Evolutionary conservation across 306 rosid species (phyloP).

Genomic region (Fragaria ananassa): DNA sequence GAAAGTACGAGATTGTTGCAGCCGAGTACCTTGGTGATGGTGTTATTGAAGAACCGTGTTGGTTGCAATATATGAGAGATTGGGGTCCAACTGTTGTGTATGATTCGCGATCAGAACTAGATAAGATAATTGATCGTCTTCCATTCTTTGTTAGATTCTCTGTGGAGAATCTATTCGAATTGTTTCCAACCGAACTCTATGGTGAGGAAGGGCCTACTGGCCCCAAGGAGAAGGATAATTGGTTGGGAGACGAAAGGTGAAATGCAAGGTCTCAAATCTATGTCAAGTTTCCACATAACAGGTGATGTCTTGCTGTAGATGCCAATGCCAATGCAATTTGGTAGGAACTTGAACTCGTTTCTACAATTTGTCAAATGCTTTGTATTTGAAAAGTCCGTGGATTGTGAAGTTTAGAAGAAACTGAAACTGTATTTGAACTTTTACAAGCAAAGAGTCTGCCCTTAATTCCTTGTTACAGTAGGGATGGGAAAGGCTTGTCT

Average conservation of each 20-base stretch:
- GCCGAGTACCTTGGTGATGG: slow-evolving; percentile 85
- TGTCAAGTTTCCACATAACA: neutral
- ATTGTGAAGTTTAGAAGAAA: neutral
- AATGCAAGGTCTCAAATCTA: neutral
- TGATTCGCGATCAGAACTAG: slow-evolving; percentile 59
- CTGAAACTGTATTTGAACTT: neutral
- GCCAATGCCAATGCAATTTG: neutral
- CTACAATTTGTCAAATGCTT: neutral
- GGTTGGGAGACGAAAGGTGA: slow-evolving; percentile 84
- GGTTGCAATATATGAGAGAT: slow-evolving; percentile 94
- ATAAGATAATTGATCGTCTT: slow-evolving; percentile 65
- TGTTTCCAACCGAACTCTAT: slow-evolving; percentile 84
- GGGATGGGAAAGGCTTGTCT: neutral
- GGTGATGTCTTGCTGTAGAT: neutral
- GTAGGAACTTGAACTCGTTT: neutral
- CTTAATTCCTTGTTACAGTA: neutral
- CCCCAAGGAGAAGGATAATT: slow-evolving; percentile 86
- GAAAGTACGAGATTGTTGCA: slow-evolving; percentile 60
- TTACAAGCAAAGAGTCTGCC: neutral
- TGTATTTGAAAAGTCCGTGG: neutral
- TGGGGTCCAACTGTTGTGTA: slow-evolving; percentile 92
- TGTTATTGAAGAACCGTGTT: slow-evolving; percentile 66
- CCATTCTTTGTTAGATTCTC: slow-evolving; percentile 80
- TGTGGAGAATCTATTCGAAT: slow-evolving; percentile 63
- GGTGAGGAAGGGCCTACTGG: slow-evolving; percentile 98